These are phyloP conservation scores for Penicillium tannophilum DNA, from an alignment of 495 filamentous ascomycete species.

Conservation along the genomic window DNA sequence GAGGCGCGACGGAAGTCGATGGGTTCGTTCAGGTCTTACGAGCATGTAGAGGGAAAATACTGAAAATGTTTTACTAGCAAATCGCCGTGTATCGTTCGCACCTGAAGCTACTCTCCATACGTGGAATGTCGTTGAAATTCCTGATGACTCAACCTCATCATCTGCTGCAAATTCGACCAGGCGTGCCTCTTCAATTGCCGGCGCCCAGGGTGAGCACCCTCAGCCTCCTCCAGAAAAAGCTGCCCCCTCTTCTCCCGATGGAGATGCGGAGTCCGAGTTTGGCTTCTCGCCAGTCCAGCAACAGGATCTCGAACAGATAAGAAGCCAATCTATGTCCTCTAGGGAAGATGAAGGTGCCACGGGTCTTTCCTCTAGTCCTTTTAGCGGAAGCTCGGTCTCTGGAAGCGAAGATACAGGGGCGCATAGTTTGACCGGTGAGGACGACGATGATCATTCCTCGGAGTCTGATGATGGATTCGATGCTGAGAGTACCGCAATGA, in stretches of 20 bases:
- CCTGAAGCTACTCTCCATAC: slow-evolving; percentile 97
- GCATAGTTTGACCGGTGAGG: slow-evolving; percentile 53
- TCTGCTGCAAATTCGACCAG: slow-evolving; percentile 73
- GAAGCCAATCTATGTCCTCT: slow-evolving; percentile 22
- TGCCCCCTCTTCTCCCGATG: slow-evolving; percentile 66
- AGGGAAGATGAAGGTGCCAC: slow-evolving; percentile 32
- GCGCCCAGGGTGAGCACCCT: slow-evolving; percentile 44
- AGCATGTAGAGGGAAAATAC: background rate
- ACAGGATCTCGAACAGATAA: slow-evolving; percentile 62
- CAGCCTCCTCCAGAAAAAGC: slow-evolving; percentile 54
- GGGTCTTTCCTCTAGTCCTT: slow-evolving; percentile 77
- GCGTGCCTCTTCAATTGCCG: slow-evolving; percentile 64
- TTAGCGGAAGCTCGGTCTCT: slow-evolving; percentile 64
- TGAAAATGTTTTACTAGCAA: slow-evolving; percentile 48
- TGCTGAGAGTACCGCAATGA: slow-evolving; percentile 74
- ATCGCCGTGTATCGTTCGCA: slow-evolving; percentile 94
- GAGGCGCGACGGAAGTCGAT: slow-evolving; percentile 91
- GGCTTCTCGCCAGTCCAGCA: slow-evolving; percentile 70
- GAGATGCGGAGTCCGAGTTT: slow-evolving; percentile 59
- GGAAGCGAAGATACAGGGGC: slow-evolving; percentile 58
- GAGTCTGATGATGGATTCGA: slow-evolving; percentile 60
- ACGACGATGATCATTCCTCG: slow-evolving; percentile 51
- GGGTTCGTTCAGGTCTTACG: slow-evolving; percentile 34
- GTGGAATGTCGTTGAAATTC: slow-evolving; percentile 91
- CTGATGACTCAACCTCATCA: slow-evolving; percentile 83